Evolutionary conservation across 78 protist genomes (phyloP), one percentile per base, ranked within the genome.

Genomic region (slime mould (Dictyostelium discoideum)): DNA sequence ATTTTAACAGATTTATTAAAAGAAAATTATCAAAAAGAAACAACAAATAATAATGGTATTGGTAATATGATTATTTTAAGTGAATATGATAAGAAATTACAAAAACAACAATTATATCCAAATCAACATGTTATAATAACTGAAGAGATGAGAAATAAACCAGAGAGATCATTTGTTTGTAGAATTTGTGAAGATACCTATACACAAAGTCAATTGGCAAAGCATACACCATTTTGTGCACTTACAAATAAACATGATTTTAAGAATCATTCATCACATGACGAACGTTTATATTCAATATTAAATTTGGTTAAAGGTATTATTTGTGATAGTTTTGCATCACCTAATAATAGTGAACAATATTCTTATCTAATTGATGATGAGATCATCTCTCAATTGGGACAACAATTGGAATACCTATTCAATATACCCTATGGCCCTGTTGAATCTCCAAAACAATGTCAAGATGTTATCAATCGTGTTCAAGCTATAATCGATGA

Each of bases 101-200:
- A 22, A 48, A n/a, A 37, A 40, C 69, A 42, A 16, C 89, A 85
- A 20, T 39, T 11, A 20, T 85, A n/a, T 50, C 92, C 16, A 13
- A 72, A 77, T 50, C 76, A 77, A n/a, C 42, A 63, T 73, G 32
- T 40, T 29, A 42, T 54, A 37, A 6, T 26, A 78, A 5, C 86
- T 42, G 50, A 78, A 39, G 29, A 18, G 8, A 74, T 73, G 26
- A 16, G 14, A 40, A 11, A 32, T 46, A 22, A 77, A 85, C 77
- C 65, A 84, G 80, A 79, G 26, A 80, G 44, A 72, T 4, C 86
- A 20, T 40, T 92, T 29, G 90, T 92, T 44, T 92, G 96, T 69
- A 46, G 96, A 37, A 92, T 92, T 65, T 92, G 96, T 37, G 96
- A 92, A 22, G 96, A 92, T 24, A 32, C 63, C 1, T 85, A 48